Conservation (phyloP, 2,329 filamentous ascomycete species). For the Stachybotrys chartarum region DNA sequence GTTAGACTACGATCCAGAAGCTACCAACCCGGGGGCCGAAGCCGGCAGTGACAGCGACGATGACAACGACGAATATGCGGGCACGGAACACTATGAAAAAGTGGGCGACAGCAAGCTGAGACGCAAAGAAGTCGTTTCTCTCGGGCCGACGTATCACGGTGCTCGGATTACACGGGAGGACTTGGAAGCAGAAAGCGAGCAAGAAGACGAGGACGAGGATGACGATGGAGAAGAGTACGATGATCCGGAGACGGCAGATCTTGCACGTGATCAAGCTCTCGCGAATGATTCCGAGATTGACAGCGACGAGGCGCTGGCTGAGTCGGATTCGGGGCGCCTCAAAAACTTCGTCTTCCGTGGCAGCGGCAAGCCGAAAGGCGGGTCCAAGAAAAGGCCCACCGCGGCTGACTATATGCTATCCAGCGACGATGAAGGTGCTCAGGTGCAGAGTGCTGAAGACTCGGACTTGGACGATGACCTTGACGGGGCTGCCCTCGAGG, state of each 20-base stretch:
- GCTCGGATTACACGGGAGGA: slow-evolving; percentile 65
- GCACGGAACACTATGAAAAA: slow-evolving; percentile 78
- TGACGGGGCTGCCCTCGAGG: slow-evolving; percentile 27
- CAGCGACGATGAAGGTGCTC: slow-evolving; percentile 30
- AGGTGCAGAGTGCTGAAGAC: slow-evolving; percentile 9
- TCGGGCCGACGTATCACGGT: slow-evolving; percentile 78
- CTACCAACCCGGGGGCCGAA: slow-evolving; percentile 49
- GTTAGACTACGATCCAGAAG: slow-evolving; percentile 76
- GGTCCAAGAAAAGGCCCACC: slow-evolving; percentile 33
- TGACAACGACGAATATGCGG: slow-evolving; percentile 46
- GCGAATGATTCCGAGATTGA: slow-evolving; percentile 55
- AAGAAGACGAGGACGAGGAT: slow-evolving; percentile 35
- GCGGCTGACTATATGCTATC: slow-evolving; percentile 53
- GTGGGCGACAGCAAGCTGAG: slow-evolving; percentile 83
- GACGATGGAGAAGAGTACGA: slow-evolving; percentile 44
- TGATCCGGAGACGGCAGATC: slow-evolving; percentile 48
- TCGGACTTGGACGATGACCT: slow-evolving; percentile 27
- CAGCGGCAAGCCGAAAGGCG: slow-evolving; percentile 43
- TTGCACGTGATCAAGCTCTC: slow-evolving; percentile 41
- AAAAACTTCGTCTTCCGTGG: slow-evolving; percentile 62
- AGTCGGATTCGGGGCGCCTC: slow-evolving; percentile 79
- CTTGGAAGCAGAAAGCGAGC: slow-evolving; percentile 49
- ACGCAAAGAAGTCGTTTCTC: slow-evolving; percentile 57
- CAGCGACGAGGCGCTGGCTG: slow-evolving; percentile 66
- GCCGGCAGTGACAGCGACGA: slow-evolving; percentile 42